A percentile compares a stretch with the other conserved stretches of the same genome.
Conservation (phyloP, 1,284 basidiomycete species). For the Agaricales sp. region DNA sequence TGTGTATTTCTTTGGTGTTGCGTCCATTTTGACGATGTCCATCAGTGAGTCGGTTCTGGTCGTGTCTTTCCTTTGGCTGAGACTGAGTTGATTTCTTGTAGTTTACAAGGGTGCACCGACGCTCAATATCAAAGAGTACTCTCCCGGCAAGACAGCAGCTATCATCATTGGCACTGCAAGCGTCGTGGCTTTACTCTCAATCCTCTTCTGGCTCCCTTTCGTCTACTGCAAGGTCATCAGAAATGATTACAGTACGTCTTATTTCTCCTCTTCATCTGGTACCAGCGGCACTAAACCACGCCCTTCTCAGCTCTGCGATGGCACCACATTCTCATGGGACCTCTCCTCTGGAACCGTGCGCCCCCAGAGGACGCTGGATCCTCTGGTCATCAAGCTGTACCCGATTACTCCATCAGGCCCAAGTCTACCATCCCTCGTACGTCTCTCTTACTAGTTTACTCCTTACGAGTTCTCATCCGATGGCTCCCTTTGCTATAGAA, state of each 20-base stretch:
- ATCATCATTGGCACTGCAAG: conserved; percentile 16
- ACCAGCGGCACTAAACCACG: background rate
- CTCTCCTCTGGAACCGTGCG: conserved; percentile 16
- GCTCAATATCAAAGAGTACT: conserved; percentile 13
- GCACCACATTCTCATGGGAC: conserved; percentile 20
- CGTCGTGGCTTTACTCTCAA: conserved; percentile 15
- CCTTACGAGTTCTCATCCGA: too few species aligned
- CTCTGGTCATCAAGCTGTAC: conserved; percentile 12
- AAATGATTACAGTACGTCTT: conserved; percentile 18
- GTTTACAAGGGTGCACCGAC: conserved; percentile 19
- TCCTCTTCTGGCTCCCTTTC: conserved; percentile 20
- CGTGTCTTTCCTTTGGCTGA: background rate
- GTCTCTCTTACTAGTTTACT: too few species aligned
- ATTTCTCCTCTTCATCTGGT: background rate
- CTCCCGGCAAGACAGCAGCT: conserved; percentile 10
- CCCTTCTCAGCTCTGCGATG: conserved; percentile 14
- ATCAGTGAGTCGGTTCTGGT: conserved; percentile 13
- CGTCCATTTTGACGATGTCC: conserved; percentile 16
- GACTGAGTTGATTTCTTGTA: too few species aligned
- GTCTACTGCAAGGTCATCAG: conserved; percentile 18
- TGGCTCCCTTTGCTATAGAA: too few species aligned
- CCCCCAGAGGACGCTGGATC: conserved; percentile 14
- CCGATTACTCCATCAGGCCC: conserved; percentile 17
- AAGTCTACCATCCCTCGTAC: conserved; percentile 1
- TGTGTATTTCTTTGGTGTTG: conserved; percentile 18